Percentiles rank a stretch among this genome's conserved stretches.
These are phyloP conservation scores for Lodderomyces theae DNA, from an alignment of 1,139 yeast species.

Conservation along the genomic window DNA sequence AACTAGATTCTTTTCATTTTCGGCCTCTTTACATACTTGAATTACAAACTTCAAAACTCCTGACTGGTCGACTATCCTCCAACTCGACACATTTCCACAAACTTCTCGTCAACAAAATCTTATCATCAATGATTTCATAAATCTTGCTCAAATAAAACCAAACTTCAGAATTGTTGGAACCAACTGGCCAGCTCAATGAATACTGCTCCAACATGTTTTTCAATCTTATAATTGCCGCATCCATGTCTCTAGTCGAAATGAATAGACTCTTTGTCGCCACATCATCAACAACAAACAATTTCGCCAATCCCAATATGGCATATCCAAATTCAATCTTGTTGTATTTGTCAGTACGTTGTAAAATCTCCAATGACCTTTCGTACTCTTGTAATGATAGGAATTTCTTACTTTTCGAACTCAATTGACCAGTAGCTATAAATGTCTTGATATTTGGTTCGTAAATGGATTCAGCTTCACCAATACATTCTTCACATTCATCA, in stretches of 20 bases:
- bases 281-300: conserved; percentile 50
- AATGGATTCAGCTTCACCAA: conserved; percentile 64
- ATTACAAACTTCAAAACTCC: conserved; percentile 37
- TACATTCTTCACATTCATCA: conserved; percentile 69
- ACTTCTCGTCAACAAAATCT: conserved; percentile 47
- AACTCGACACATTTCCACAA: conserved; percentile 68
- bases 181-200: conserved; percentile 47
- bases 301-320: conserved; percentile 67
- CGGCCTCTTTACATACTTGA: conserved; percentile 6
- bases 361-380: conserved; percentile 59
- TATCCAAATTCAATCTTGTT: conserved; percentile 45
- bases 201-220: conserved; percentile 59
- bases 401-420: conserved; percentile 38
- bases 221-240: conserved; percentile 65
- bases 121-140: conserved; percentile 62
- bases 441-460: conserved; percentile 53
- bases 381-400: conserved; percentile 61
- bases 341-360: conserved; percentile 20
- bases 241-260: conserved; percentile 49
- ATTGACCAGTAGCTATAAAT: conserved; percentile 53
- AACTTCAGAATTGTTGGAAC: conserved; percentile 61
- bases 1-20: neutral
- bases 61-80: conserved; percentile 66
- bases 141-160: conserved; percentile 71
- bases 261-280: conserved; percentile 33